Evolutionary conservation across 2,329 filamentous ascomycete species (phyloP).

Genomic region (Beauveria scarabaeidicola): DNA sequence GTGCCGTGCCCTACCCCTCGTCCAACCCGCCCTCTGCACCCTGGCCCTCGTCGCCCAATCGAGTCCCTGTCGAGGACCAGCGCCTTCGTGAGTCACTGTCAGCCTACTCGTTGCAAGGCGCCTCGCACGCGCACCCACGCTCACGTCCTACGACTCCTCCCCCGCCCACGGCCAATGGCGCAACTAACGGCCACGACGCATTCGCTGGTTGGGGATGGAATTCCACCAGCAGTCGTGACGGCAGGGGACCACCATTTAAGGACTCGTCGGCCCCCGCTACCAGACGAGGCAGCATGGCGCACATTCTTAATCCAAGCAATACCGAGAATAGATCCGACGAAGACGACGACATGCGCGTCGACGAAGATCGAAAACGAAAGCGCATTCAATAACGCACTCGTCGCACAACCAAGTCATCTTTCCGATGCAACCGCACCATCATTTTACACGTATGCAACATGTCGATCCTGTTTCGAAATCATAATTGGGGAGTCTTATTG

Average conservation of each 20-base stretch:
- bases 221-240: conserved; percentile 38
- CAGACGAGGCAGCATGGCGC: conserved; percentile 51
- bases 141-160: conserved; percentile 47
- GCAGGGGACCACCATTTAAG: conserved; percentile 41
- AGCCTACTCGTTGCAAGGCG: conserved; percentile 41
- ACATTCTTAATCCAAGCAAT: conserved; percentile 53
- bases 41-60: conserved; percentile 48
- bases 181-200: conserved; percentile 29
- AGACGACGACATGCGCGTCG: conserved; percentile 45
- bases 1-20: conserved; percentile 52
- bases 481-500: no score
- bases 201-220: conserved; percentile 52
- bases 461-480: background rate
- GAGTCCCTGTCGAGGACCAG: conserved; percentile 42
- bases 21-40: conserved; percentile 46
- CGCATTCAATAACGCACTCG: conserved; percentile 37
- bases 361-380: conserved; percentile 55
- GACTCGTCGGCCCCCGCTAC: conserved; percentile 51
- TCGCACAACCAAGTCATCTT: background rate
- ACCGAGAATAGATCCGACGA: conserved; percentile 48
- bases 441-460: background rate
- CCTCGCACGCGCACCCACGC: conserved; percentile 34
- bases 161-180: conserved; percentile 40
- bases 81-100: conserved; percentile 49
- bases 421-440: no score